phyloP scores from a whole-genome alignment of 352 stramenopile species.

The Globisporangium megalacanthum region DNA sequence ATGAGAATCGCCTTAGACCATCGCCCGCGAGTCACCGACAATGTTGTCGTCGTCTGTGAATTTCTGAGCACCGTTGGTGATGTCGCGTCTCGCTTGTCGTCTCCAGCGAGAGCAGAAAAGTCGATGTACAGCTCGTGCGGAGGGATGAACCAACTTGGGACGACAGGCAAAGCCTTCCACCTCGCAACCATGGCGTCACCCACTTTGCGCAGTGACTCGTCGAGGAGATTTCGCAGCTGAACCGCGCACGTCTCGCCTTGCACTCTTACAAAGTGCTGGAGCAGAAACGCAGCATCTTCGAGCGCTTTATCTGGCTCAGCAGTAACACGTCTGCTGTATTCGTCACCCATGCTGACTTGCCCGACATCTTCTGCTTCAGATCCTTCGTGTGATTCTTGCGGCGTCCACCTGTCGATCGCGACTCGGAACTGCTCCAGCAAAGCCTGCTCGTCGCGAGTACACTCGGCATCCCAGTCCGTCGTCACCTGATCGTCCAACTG shows the following conservation, averaged over 20 bases:
- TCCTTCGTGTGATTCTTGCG: background rate
- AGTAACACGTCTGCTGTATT: background rate
- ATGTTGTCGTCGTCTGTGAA: no score
- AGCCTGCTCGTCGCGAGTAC: no score
- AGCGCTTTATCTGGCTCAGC: background rate
- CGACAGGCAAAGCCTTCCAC: no score
- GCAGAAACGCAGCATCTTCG: background rate
- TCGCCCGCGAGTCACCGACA: no score
- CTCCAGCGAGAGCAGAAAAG: no score
- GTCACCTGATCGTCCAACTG: no score
- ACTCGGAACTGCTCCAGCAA: background rate
- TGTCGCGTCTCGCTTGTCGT: no score
- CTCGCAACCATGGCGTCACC: no score
- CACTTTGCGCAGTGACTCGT: no score
- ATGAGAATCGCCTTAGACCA: conserved; percentile 29
- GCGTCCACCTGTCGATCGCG: background rate
- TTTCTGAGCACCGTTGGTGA: no score
- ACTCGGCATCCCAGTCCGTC: background rate
- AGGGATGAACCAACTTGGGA: conserved; percentile 81
- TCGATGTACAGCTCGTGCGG: conserved; percentile 85
- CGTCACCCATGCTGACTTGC: no score
- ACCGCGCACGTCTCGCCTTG: background rate
- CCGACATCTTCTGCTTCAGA: background rate
- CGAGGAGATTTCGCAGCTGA: background rate
- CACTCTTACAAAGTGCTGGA: background rate